Percentiles rank a stretch among this genome's conserved stretches.
phyloP scores from a whole-genome alignment of 352 stramenopile genomes.

The Phytophthora palmivora region DNA sequence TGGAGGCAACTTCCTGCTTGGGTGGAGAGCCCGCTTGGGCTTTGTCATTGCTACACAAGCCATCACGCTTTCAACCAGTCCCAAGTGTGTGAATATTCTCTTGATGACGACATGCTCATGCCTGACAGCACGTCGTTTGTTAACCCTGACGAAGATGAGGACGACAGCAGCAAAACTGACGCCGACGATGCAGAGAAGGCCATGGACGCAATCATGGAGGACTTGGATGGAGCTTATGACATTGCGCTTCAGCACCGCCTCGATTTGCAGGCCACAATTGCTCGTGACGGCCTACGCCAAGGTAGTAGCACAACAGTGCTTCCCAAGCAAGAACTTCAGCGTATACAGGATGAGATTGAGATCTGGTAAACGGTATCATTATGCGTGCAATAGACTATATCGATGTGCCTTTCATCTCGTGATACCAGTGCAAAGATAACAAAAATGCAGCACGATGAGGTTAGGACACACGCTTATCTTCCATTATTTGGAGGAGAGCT shows the following conservation, averaged over 20 bases:
- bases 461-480: conserved; percentile 28
- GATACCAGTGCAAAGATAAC: neutral
- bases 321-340: conserved; percentile 72
- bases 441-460: neutral
- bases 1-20: conserved; percentile 54
- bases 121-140: conserved; percentile 45
- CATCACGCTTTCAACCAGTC: conserved; percentile 20
- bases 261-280: conserved; percentile 49
- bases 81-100: conserved; percentile 47
- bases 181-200: conserved; percentile 46
- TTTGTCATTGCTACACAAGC: conserved; percentile 45
- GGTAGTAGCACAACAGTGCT: conserved; percentile 54
- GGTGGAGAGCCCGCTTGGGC: conserved; percentile 54
- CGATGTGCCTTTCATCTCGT: no score
- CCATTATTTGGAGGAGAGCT: conserved; percentile 27
- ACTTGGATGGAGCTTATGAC: conserved; percentile 62
- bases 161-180: conserved; percentile 16
- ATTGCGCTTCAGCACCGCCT: conserved; percentile 39
- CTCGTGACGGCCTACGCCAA: conserved; percentile 56
- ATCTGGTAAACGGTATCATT: conserved; percentile 58
- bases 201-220: conserved; percentile 58
- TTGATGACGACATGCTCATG: conserved; percentile 58
- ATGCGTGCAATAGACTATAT: conserved; percentile 15
- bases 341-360: conserved; percentile 81
- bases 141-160: conserved; percentile 32